These are phyloP conservation scores for Lathyrus oleraceus DNA, from an alignment of 306 rosid genomes.

Conservation along the genomic window DNA sequence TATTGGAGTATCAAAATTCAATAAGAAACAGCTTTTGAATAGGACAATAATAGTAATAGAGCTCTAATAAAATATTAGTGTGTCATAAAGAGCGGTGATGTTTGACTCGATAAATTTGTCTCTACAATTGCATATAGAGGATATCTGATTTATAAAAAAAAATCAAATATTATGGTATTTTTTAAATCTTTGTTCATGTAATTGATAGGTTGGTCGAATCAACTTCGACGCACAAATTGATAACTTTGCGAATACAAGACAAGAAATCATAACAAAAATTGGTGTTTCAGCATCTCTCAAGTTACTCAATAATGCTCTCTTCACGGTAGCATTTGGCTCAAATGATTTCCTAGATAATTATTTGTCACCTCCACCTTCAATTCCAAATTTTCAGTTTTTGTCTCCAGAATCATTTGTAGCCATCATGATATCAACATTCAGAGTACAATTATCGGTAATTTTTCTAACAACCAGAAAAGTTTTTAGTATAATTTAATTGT, in stretches of 20 bases:
- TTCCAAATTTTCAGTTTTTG: constrained; percentile 38
- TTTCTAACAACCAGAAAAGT: constrained; percentile 1
- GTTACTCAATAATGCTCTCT: constrained; percentile 46
- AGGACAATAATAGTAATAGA: neutral
- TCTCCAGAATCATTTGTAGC: constrained; percentile 58
- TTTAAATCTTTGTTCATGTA: neutral
- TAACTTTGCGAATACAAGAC: constrained; percentile 61
- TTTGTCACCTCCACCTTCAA: constrained; percentile 53
- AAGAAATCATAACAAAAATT: constrained; percentile 55
- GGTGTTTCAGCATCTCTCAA: constrained; percentile 47
- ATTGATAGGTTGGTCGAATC: constrained; percentile 59
- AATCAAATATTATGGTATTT: too few species aligned
- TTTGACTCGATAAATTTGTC: too few species aligned
- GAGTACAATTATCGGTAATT: constrained; percentile 59
- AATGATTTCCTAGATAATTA: constrained; percentile 72
- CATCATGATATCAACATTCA: constrained; percentile 50
- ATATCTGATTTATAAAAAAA: too few species aligned
- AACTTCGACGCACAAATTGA: constrained; percentile 70
- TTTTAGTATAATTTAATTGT: too few species aligned
- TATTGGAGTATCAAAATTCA: neutral
- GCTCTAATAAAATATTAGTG: too few species aligned
- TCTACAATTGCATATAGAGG: too few species aligned
- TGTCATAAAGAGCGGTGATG: too few species aligned
- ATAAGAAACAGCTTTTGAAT: neutral
- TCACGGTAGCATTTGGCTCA: constrained; percentile 60